These are phyloP conservation scores for Microbotryum intermedium DNA, from an alignment of 1,284 basidiomycete species.

Conservation along the genomic window DNA sequence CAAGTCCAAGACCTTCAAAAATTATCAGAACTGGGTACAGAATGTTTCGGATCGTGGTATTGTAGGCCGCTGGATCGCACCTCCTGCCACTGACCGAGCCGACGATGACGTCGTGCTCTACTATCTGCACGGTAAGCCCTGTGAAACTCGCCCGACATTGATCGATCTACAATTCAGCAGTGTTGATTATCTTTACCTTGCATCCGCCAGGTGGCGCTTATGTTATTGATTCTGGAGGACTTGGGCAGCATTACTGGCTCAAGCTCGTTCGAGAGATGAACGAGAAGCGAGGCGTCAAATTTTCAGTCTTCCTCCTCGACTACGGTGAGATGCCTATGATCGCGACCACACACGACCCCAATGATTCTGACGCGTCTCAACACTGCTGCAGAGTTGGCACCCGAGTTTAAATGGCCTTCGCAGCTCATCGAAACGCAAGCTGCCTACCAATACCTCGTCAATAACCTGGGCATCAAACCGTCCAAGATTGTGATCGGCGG, in stretches of 20 bases:
- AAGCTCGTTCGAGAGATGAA: conserved; percentile 1
- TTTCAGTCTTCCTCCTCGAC: conserved; percentile 17
- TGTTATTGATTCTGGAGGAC: conserved; percentile 9
- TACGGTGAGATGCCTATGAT: conserved; percentile 1
- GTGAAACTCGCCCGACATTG: background rate
- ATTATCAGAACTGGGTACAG: conserved; percentile 5
- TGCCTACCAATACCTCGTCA: conserved; percentile 54
- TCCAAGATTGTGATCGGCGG: conserved; percentile 56
- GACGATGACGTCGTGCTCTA: conserved; percentile 17
- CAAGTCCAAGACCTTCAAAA: background rate
- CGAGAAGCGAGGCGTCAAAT: background rate
- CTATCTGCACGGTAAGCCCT: conserved; percentile 10
- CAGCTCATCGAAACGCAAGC: conserved; percentile 57
- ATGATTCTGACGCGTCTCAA: background rate
- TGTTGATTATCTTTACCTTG: background rate
- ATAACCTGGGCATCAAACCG: conserved; percentile 44
- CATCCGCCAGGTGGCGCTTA: background rate
- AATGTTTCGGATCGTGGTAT: conserved; percentile 8
- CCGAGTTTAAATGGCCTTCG: conserved; percentile 43
- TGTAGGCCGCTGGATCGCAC: conserved; percentile 12
- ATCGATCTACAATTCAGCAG: background rate
- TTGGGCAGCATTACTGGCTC: conserved; percentile 1
- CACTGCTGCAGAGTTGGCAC: background rate
- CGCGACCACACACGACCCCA: background rate
- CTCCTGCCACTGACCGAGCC: background rate